Evolutionary conservation across 2,329 filamentous ascomycete species (phyloP).

Genomic region (Cordyceps fumosorosea): DNA sequence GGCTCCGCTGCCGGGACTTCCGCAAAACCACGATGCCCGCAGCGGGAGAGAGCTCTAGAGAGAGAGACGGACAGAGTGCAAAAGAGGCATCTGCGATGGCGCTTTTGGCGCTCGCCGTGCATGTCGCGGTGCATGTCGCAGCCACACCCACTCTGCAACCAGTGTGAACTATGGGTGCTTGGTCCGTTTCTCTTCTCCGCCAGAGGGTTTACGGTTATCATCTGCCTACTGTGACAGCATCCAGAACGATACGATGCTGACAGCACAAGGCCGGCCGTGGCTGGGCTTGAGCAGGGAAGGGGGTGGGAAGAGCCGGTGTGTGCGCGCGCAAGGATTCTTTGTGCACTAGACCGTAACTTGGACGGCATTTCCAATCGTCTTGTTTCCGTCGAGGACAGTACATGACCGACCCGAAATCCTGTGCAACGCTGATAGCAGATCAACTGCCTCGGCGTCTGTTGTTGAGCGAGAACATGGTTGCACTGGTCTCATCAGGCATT

Average conservation of each 20-base stretch:
- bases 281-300: not conserved
- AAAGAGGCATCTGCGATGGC: not conserved
- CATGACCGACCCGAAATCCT: not conserved
- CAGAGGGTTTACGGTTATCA: no score
- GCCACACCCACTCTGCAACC: not conserved
- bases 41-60: not conserved
- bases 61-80: no score
- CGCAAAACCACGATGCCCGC: not conserved
- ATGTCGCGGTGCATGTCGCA: no score
- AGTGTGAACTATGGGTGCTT: not conserved
- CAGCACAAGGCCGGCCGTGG: not conserved
- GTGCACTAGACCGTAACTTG: not conserved
- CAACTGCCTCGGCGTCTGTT: not conserved
- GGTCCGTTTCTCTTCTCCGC: no score
- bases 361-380: not conserved
- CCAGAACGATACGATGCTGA: not conserved
- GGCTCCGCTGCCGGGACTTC: slow-evolving; percentile 4
- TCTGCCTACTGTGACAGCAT: no score
- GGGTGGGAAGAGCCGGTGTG: not conserved
- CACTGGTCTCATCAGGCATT: no score
- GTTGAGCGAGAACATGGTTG: not conserved
- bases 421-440: not conserved
- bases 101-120: not conserved
- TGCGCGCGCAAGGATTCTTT: not conserved
- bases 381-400: not conserved